A percentile compares a stretch with the other conserved stretches of the same genome.
phyloP scores from a whole-genome alignment of 192 early-diverging fungal genomes.

The Spinellus fusiger region DNA sequence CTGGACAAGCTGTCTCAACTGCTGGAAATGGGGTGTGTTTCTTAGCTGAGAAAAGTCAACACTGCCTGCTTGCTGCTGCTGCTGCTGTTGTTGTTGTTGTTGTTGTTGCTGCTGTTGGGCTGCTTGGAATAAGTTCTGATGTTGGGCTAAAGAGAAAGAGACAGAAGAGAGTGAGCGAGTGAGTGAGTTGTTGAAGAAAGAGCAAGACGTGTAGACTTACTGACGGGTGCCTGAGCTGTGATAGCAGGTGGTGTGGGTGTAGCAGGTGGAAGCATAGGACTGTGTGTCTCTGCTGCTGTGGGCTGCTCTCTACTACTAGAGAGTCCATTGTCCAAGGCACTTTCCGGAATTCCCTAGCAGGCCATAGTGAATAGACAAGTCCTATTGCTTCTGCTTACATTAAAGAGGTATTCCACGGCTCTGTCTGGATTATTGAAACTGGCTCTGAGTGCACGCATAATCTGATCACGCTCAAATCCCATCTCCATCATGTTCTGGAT shows the following conservation, averaged over 20 bases:
- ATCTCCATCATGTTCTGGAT: conserved; percentile 89
- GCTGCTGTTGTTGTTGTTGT: conserved; percentile 20
- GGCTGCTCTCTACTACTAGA: background rate
- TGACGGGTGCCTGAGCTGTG: background rate
- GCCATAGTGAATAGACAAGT: background rate
- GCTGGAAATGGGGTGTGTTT: conserved; percentile 84
- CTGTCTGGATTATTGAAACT: conserved; percentile 97
- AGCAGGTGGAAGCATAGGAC: background rate
- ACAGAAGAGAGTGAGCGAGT: too few relatives aligned
- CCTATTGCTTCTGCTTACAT: conserved; percentile 38
- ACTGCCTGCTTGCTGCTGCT: conserved; percentile 30
- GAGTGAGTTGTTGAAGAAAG: background rate
- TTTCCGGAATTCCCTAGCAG: conserved; percentile 75
- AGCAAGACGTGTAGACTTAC: background rate
- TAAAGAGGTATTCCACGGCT: conserved; percentile 94
- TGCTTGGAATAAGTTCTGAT: conserved; percentile 57
- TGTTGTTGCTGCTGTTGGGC: conserved; percentile 43
- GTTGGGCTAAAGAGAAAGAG: conserved; percentile 19
- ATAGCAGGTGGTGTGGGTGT: background rate
- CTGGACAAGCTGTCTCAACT: conserved; percentile 83
- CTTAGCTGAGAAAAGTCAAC: conserved; percentile 55
- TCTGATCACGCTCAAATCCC: conserved; percentile 87
- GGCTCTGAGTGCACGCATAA: conserved; percentile 86
- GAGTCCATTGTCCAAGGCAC: conserved; percentile 41
- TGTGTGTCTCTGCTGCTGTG: conserved; percentile 3